Evolutionary conservation across 495 filamentous ascomycete genomes (phyloP), one percentile per base, ranked within the genome.

Genomic region (Darksidea phi): DNA sequence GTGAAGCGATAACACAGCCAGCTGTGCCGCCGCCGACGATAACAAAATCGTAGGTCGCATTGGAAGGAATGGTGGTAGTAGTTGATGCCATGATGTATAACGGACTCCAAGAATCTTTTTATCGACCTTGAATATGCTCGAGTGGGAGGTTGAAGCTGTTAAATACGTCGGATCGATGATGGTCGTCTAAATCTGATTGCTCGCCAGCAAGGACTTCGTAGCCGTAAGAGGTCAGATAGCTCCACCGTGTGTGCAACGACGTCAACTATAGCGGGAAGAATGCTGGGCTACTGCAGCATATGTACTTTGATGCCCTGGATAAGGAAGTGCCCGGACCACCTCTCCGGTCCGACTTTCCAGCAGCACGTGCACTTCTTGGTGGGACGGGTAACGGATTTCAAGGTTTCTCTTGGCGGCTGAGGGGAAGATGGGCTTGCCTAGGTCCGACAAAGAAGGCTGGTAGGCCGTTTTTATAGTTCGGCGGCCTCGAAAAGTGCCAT

Each of bases 1-100:
- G 81, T 21, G 84, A 81, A 47, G 89, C 91, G 70, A 96, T 86
- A 41, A 92, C 89, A 72, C 91, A 89, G 55, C 91, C 91, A 6
- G 91, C 90, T 28, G 91, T 95, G 67, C 91, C 91, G 49, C 89
- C 91, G 59, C 89, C 90, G 13, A 95, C 83, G 67, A 95, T 86
- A 58, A 96, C 78, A 71, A 91, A 94, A 77, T 95, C 90, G 75
- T 85, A 95, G 78, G 80, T 79, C 61, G 84, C 84, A 52, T 80
- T 64, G 48, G 81, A 71, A 48, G 84, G 77, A 49, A 88, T 76
- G 3, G 84, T 74, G 57, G 79, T 83, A 43, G 85, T 88, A 67
- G 86, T 88, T 12, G 61, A 46, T 23, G 66, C 42, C 66, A 69
- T 69, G 28, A 43, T 72, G 48, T 24, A 55, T 47, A 24, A 21